Conservation (phyloP, 805 yeast genomes). For the Barnettozyma vustinii region DNA sequence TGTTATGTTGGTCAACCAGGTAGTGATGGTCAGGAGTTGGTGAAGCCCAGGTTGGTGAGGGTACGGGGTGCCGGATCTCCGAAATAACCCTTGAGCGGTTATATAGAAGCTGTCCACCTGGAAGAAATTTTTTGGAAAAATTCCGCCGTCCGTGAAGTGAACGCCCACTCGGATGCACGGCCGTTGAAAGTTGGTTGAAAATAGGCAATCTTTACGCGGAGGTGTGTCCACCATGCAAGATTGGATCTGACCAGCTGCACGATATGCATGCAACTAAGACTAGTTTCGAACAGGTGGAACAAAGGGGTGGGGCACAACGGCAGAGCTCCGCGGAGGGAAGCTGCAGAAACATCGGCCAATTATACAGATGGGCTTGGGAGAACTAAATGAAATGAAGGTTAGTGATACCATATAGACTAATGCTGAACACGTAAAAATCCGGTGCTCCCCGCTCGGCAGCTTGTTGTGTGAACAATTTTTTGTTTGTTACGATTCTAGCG, state of each 20-base stretch:
- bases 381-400: too few species aligned
- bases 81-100: not conserved
- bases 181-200: not conserved
- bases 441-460: too few species aligned
- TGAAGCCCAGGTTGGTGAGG: too few species aligned
- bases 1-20: too few species aligned
- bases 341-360: too few species aligned
- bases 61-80: too few species aligned
- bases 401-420: too few species aligned
- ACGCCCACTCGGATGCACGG: not conserved
- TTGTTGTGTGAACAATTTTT: too few species aligned
- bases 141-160: not conserved
- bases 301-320: not conserved
- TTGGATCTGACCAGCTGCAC: not conserved
- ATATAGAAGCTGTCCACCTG: not conserved
- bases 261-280: not conserved
- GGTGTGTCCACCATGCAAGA: not conserved
- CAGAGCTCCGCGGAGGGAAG: not conserved
- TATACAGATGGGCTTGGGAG: too few species aligned
- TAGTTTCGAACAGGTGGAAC: not conserved
- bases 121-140: not conserved
- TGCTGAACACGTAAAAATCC: not conserved
- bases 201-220: too few species aligned
- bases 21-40: too few species aligned
- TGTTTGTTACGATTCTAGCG: too few species aligned